These are phyloP conservation scores for Lentinus tigrinus DNA, from an alignment of 768 basidiomycete genomes.

Conservation along the genomic window DNA sequence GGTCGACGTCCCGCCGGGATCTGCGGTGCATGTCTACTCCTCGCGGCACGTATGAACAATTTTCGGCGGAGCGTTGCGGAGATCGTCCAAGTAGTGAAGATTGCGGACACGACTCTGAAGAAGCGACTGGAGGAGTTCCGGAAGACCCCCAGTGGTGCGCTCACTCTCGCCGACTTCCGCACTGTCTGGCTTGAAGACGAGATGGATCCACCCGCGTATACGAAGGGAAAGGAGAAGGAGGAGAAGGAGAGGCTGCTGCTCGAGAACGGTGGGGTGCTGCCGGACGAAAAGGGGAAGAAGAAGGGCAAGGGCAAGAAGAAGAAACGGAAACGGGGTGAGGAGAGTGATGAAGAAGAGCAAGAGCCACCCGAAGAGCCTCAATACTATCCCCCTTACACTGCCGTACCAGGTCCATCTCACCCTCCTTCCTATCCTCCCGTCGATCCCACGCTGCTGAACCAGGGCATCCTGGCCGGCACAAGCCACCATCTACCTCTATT, in stretches of 20 bases:
- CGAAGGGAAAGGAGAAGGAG: constrained; percentile 71
- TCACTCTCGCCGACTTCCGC: constrained; percentile 88
- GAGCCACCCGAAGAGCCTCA: constrained; percentile 32
- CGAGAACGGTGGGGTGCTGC: constrained; percentile 27
- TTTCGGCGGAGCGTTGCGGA: constrained; percentile 91
- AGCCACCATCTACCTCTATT: constrained; percentile 34
- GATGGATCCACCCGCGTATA: constrained; percentile 89
- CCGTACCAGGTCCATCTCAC: constrained; percentile 19
- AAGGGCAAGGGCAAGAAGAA: constrained; percentile 37
- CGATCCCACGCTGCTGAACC: constrained; percentile 58
- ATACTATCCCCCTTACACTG: constrained; percentile 8
- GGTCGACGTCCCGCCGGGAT: constrained; percentile 96
- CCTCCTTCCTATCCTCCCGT: constrained; percentile 34
- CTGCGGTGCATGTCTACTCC: constrained; percentile 91
- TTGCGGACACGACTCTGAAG: constrained; percentile 91
- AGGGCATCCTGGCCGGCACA: constrained; percentile 67
- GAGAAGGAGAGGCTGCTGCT: constrained; percentile 47
- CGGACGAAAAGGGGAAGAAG: constrained; percentile 28
- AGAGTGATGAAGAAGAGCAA: constrained; percentile 38
- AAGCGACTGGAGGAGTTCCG: constrained; percentile 96
- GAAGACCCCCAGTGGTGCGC: constrained; percentile 77
- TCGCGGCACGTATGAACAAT: constrained; percentile 98
- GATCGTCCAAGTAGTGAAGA: constrained; percentile 98
- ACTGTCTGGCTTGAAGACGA: constrained; percentile 90
- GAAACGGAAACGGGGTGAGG: constrained; percentile 36